Base-by-base conservation (phyloP, 176 grass and related monocot species). In the Rhipidocladum racemiflorum region DNA sequence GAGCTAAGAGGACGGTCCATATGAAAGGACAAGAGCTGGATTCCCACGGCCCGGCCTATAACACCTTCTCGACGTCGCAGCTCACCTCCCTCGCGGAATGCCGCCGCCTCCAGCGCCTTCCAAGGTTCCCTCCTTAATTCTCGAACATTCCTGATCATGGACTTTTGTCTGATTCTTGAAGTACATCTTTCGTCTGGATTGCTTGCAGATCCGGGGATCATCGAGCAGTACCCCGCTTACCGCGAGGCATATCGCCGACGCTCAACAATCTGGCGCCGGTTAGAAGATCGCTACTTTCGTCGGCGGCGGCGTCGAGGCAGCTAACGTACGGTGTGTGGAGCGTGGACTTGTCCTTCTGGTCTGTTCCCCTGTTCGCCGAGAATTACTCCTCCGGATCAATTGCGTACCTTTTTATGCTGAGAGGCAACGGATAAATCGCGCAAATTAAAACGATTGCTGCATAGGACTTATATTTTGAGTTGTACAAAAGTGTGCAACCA, bases 191-290 rank as follows among this genome's bases (percentile, higher is more conserved):
- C 23, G 1, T 66, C 5, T 9, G 16, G 3, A 12, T 50, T 74
- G 43, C 74, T 45, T 45, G 43, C 43, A 94, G 92, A 86, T 68
- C 76, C 90, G 90, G 45, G 82, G 84, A 32, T 85, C 65, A 21
- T 70, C 72, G 34, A 77, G 90, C n/a, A 85, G 83, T 2, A 81
- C 86, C 81, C 92, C 95, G 5, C 72, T 93, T 70, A 98, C 92
- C 9, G 67, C 95, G 49, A 98, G 86, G 84, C 88, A 93, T 87
- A 86, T 98, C 43, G 85, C 73, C 51, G 84, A 86, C 62, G 95
- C 95, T 7, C 88, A 69, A 30, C 84, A 90, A 32, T 86, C 87
- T 1, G 85, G 81, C 78, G 59, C 83, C 27, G 88, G 88, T n/a
- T 86, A 86, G 15, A 86, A 81, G n/a, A 83, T 71, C 65, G 72